A percentile compares a stretch with the other conserved stretches of the same genome.
Evolutionary conservation across 2,329 filamentous ascomycete species (phyloP).

Genomic region (Fusarium sororula): DNA sequence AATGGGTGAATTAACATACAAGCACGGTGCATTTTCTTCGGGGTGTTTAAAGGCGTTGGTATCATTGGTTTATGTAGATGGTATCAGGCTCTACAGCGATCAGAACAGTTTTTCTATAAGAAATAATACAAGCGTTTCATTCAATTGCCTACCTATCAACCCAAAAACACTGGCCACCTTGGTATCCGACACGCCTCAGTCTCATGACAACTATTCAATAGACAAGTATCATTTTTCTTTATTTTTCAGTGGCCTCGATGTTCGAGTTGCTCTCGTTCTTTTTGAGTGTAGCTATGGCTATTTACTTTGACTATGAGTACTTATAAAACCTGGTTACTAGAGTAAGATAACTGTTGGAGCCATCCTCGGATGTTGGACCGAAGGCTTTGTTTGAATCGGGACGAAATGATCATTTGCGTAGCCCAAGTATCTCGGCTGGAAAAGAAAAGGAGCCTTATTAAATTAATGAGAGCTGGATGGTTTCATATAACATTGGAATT

Average conservation of each 20-base stretch:
- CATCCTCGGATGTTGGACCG: neutral
- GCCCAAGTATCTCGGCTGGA: neutral
- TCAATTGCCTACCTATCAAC: neutral
- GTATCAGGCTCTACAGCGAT: slow-evolving; percentile 4
- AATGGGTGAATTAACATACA: slow-evolving; percentile 1
- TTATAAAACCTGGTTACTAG: neutral
- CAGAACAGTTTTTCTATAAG: neutral
- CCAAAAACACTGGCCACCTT: neutral
- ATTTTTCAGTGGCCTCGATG: neutral
- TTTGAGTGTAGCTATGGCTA: neutral
- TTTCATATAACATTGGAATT: neutral
- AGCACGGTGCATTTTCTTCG: slow-evolving; percentile 15
- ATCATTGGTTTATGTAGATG: slow-evolving; percentile 25
- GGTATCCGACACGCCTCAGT: neutral
- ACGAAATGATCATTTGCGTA: neutral
- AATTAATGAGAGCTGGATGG: neutral
- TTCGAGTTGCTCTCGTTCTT: neutral
- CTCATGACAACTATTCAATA: neutral
- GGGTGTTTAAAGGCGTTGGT: slow-evolving; percentile 13
- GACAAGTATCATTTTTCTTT: neutral
- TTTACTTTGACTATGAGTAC: neutral
- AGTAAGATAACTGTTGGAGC: neutral
- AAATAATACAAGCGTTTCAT: slow-evolving; percentile 10
- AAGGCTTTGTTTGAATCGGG: neutral
- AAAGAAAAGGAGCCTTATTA: neutral